Conservation (phyloP, 306 rosid genomes). For the Trifolium repens region DNA sequence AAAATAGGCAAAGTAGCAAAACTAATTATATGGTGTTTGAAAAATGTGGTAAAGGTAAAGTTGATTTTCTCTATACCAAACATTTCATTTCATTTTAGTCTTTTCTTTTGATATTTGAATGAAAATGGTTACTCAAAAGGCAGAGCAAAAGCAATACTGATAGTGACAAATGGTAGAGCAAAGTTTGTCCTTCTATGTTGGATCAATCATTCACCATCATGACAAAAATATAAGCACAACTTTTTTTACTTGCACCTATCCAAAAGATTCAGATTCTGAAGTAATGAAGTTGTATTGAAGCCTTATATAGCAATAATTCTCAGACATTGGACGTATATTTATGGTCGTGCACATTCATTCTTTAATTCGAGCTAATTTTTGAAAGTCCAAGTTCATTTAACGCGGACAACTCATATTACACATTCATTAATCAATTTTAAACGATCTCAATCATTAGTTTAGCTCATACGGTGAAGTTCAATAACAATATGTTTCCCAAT, state of each 20-base stretch:
- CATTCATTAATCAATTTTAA: too few relatives aligned
- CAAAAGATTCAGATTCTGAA: neutral
- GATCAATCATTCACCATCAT: slow-evolving; percentile 5
- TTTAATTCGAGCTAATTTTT: too few relatives aligned
- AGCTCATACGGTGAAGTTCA: too few relatives aligned
- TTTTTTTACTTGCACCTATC: neutral
- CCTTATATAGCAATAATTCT: too few relatives aligned
- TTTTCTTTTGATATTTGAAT: neutral
- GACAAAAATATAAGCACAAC: neutral
- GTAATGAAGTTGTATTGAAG: too few relatives aligned
- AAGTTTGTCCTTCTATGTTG: neutral
- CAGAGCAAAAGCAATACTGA: neutral
- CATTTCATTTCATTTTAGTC: neutral
- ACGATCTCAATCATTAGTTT: too few relatives aligned
- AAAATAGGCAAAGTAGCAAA: neutral
- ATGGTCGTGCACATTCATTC: too few relatives aligned
- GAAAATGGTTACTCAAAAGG: neutral
- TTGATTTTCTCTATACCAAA: slow-evolving; percentile 1
- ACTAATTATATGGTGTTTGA: neutral
- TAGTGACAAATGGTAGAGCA: neutral
- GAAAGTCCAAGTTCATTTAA: too few relatives aligned
- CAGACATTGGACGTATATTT: too few relatives aligned
- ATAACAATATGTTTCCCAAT: too few relatives aligned
- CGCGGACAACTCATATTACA: too few relatives aligned
- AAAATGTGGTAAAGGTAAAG: neutral